Evolutionary conservation across 2,329 filamentous ascomycete species (phyloP).

Genomic region (Penicillium sp.): DNA sequence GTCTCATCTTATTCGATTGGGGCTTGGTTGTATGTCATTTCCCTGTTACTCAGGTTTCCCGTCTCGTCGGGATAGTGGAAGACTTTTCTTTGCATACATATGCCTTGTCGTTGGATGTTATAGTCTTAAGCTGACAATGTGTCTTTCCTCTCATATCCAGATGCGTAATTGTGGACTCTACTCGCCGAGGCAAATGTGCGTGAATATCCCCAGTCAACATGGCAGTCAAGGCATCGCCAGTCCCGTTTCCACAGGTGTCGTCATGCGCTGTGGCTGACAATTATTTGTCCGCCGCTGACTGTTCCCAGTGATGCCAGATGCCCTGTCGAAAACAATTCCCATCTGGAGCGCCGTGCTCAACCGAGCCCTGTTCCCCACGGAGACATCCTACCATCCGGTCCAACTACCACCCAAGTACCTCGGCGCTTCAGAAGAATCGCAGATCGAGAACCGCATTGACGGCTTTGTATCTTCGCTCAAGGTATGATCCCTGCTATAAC

Average conservation of each 20-base stretch:
- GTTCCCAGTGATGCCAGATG: constrained; percentile 76
- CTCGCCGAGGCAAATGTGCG: constrained; percentile 78
- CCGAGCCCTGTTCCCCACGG: constrained; percentile 66
- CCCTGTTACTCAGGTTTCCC: too few relatives aligned
- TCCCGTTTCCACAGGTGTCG: neutral
- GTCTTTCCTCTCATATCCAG: constrained; percentile 27
- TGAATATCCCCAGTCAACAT: constrained; percentile 10
- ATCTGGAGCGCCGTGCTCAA: constrained; percentile 93
- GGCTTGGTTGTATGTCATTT: too few relatives aligned
- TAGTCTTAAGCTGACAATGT: constrained; percentile 4
- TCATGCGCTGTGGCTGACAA: constrained; percentile 20
- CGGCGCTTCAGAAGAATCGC: constrained; percentile 70
- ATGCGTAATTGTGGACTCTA: constrained; percentile 84
- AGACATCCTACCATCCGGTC: constrained; percentile 52
- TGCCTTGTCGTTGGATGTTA: constrained; percentile 2
- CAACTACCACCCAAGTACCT: constrained; percentile 71
- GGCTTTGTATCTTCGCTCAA: constrained; percentile 53
- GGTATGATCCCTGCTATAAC: constrained; percentile 25
- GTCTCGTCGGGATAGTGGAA: neutral
- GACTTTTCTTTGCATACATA: too few relatives aligned
- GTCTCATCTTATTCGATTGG: too few relatives aligned
- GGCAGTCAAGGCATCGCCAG: too few relatives aligned
- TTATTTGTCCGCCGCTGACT: constrained; percentile 2
- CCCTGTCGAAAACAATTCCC: constrained; percentile 86
- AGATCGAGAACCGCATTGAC: constrained; percentile 66